Evolutionary conservation across 2,329 filamentous ascomycete species (phyloP), one percentile per base, ranked within the genome.

Genomic region (Cytospora chrysosperma): DNA sequence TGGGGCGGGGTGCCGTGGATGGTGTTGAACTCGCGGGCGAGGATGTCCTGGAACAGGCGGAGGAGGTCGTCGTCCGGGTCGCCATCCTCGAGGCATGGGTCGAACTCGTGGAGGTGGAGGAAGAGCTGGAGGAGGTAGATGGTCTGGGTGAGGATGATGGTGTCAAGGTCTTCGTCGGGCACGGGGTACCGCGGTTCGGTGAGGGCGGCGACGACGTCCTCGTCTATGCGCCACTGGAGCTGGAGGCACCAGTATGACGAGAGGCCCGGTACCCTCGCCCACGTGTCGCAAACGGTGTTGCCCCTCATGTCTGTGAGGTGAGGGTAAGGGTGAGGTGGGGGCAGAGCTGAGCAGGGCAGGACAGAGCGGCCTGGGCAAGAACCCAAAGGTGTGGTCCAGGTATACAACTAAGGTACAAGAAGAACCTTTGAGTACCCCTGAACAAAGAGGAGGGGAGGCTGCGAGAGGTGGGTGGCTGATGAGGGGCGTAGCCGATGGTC

Each of bases 131-230:
- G 62, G 19, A 65, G 64, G 54, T 65, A 63, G 32, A 65, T 57
- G 61, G 64, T 65, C 57, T 65, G 64, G 28, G 62, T 63, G 34
- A 65, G 61, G 37, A 65, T 61, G 61, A 65, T 65, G 57, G 64
- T 65, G 24, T 65, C 64, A 49, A 65, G 57, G 40, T 56, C 56
- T 15, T 65, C 56, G 27, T 65, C 64, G 19, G 64, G 56, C 6
- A 59, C 62, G 4, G 64, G 64, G 30, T 61, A 65, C 47, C 61
- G 64, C 19, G 64, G 64, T 54, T 65, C 64, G 19, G 61, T 63
- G 34, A 65, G 56, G 2, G 64, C 61, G 26, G 61, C 64, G 57
- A 65, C 59, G 61, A 65, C 53, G 47, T 65, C 64, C 50, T 65
- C 64, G 57, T 65, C 64, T 37, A 65, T 59, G 49, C 64, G 64